Base-by-base conservation (phyloP, 306 rosid genomes). In the Pyrus betulifolia region DNA sequence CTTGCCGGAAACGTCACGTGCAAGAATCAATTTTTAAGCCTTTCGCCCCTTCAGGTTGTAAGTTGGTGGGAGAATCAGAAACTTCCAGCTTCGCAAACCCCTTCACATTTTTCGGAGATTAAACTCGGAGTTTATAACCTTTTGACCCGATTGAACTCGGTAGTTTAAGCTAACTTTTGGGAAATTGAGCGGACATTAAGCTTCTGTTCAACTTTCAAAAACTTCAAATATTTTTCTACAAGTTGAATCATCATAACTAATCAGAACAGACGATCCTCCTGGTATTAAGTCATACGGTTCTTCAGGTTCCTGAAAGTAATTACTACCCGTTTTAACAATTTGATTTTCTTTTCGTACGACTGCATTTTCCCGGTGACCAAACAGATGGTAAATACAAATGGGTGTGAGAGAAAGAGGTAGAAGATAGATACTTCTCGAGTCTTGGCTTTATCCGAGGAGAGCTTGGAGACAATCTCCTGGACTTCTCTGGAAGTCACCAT, bases 371-470 rank as follows among this genome's bases (percentile, higher is more conserved):
- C 72, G 31, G 52, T 30, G 28, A 71, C 57, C 71, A 76, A 79
- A 60, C 38, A 13, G 71, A 69, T 35, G 28, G 67, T 40, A 67
- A 23, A 42, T 40, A 60, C 61, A 63, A 78, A 72, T 49, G 49
- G 58, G 66, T 14, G 38, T 76, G 71, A 18, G 82, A 63, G 65
- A 33, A 80, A 59, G 77, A 30, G 19, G 18, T 15, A 6, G 18
- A 5, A 51, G 59, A 69, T 66, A 78, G 31, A 28, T 93, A 92
- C 97, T 61, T 92, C 97, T 77, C 96, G 97, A 77, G 90, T 69
- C 88, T 88, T 92, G 66, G 85, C 90, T 88, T 92, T 94, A 69
- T 89, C 96, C 30, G 97, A 94, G 12, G 98, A 90, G 66, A 92
- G 90, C 84, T 90, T 90, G 15, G 86, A 85, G 28, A 86, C 81